phyloP scores from a whole-genome alignment of 768 basidiomycete genomes.

The Boletellus emodensis region DNA sequence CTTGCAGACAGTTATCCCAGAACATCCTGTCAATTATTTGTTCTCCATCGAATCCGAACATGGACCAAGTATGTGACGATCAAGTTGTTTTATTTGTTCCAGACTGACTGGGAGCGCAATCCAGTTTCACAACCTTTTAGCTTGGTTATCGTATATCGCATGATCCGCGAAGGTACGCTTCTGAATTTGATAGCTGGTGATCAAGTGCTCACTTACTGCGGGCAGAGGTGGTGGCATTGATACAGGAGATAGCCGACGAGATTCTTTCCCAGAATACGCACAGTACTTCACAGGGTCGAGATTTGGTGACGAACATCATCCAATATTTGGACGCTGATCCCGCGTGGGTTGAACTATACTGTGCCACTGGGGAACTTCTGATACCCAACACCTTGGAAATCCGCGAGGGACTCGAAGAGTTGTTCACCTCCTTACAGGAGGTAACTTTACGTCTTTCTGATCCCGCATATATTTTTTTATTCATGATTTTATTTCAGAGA shows the following conservation, averaged over 20 bases:
- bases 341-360: constrained; percentile 67
- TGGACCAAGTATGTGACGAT: constrained; percentile 49
- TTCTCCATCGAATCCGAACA: constrained; percentile 69
- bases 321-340: constrained; percentile 59
- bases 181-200: not conserved
- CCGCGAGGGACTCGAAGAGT: constrained; percentile 25
- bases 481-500: constrained; percentile 31
- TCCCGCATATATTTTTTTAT: constrained; percentile 12
- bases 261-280: constrained; percentile 36
- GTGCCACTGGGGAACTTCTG: constrained; percentile 63
- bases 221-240: constrained; percentile 64
- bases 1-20: constrained; percentile 70
- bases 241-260: constrained; percentile 46
- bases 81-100: not conserved
- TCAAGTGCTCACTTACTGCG: constrained; percentile 6
- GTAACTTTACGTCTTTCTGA: constrained; percentile 20
- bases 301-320: constrained; percentile 47
- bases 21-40: constrained; percentile 71
- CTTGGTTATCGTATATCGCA: constrained; percentile 70
- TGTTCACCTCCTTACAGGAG: constrained; percentile 28
- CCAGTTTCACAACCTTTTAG: constrained; percentile 60
- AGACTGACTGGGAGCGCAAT: not conserved
- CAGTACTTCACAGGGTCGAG: constrained; percentile 36
- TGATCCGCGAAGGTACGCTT: constrained; percentile 71
- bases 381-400: constrained; percentile 43